Conservation (phyloP, 345 rosid genomes). For the Boechera retrofracta region DNA sequence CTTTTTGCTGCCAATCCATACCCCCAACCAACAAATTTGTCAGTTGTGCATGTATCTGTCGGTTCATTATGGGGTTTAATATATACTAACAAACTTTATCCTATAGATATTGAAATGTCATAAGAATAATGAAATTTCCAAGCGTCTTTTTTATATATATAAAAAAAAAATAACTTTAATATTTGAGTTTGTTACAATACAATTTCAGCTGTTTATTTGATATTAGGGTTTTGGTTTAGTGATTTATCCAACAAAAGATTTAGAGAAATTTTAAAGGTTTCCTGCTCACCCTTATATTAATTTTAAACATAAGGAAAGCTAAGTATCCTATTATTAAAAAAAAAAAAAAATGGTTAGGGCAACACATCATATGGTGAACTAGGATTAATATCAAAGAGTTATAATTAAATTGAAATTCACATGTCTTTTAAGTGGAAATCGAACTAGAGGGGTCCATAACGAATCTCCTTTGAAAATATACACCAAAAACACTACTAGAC, state of each 20-base stretch:
- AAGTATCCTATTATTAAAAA: neutral
- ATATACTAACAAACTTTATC: neutral
- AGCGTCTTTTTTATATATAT: neutral
- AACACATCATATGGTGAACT: neutral
- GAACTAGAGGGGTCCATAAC: neutral
- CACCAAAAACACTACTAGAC: neutral
- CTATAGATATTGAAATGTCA: neutral
- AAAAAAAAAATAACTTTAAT: neutral
- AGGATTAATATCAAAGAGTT: neutral
- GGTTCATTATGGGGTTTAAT: constrained; percentile 13
- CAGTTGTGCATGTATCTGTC: constrained; percentile 35
- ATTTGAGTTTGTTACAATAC: neutral
- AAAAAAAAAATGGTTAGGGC: neutral
- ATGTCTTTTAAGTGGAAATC: neutral
- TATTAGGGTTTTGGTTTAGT: neutral
- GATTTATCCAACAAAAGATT: neutral
- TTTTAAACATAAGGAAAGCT: neutral
- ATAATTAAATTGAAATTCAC: neutral
- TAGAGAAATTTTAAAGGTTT: neutral
- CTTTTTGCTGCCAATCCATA: constrained; percentile 33
- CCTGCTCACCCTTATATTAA: neutral
- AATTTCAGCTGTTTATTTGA: neutral
- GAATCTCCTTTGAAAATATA: neutral
- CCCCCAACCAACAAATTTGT: constrained; percentile 34
- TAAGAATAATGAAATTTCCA: neutral